Percentiles rank a stretch among this genome's conserved stretches.
These are phyloP conservation scores for Discostella stelligeroides DNA, from an alignment of 108 stramenopile genomes.

Conservation along the genomic window DNA sequence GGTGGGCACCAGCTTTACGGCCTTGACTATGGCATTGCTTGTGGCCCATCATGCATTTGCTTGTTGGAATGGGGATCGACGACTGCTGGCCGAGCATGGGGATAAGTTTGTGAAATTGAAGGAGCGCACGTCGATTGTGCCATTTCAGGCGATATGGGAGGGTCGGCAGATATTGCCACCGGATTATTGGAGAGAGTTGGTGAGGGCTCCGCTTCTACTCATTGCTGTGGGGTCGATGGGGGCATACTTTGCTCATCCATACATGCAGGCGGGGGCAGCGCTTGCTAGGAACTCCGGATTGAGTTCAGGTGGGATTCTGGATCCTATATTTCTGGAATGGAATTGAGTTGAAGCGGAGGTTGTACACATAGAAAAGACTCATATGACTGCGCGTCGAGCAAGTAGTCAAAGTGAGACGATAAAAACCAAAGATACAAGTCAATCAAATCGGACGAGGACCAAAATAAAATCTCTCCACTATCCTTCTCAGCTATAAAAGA, in stretches of 20 bases:
- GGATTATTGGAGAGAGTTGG: constrained; percentile 93
- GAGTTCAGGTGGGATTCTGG: constrained; percentile 60
- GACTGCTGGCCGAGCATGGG: constrained; percentile 80
- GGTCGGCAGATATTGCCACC: constrained; percentile 83
- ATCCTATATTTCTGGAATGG: too few relatives aligned
- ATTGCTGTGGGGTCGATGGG: constrained; percentile 89
- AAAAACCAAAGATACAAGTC: background rate
- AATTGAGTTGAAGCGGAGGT: too few relatives aligned
- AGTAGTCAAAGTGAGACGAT: too few relatives aligned
- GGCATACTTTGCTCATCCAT: constrained; percentile 96
- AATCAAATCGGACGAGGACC: too few relatives aligned
- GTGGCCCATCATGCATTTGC: constrained; percentile 92
- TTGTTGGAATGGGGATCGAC: constrained; percentile 94
- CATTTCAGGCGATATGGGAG: constrained; percentile 91
- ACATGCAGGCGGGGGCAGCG: constrained; percentile 94
- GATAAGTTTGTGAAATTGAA: constrained; percentile 78
- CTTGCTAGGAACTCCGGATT: constrained; percentile 63
- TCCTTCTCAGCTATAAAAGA: too few relatives aligned
- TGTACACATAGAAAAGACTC: too few relatives aligned
- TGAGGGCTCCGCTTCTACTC: constrained; percentile 89
- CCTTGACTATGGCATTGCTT: constrained; percentile 77
- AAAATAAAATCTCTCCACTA: too few relatives aligned
- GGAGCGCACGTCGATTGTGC: constrained; percentile 82
- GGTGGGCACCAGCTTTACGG: constrained; percentile 90
- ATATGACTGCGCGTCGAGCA: too few relatives aligned